Evolutionary conservation across 164 flowering plant genomes (phyloP), one percentile per base, ranked within the genome.

Genomic region (Litsea cubeba): DNA sequence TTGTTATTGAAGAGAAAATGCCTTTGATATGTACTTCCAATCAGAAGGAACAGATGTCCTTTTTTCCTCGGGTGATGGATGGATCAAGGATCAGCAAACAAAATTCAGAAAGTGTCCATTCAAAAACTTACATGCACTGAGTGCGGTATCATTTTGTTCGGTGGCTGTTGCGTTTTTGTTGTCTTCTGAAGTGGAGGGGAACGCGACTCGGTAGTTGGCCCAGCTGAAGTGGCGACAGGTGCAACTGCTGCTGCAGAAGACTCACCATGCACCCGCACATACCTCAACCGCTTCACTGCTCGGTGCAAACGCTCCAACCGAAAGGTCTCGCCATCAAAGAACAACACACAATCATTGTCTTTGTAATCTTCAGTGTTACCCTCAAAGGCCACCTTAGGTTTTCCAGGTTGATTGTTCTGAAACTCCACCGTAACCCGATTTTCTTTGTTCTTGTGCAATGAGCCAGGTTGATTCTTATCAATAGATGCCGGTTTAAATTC

Each of bases 401-500:
- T 94, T 12, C 98, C 98, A 30, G 83, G 83, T 76, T 90, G 94
- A 70, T 89, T 92, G 79, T 91, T 90, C 14, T 85, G 87, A 62
- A 94, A 94, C 64, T 91, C 97, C 12, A 94, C 95, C 1, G 89
- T 83, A 50, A 94, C 91, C 81, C 88, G 85, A 69, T 89, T 91
- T 12, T 92, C 97, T 79, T 92, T 94, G 69, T 77, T 87, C 88
- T 91, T 92, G 74, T 85, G 90, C 62, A 94, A 77, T 1, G 81
- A 75, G n/a, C 97, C 98, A 2, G 89, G 80, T 80, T 89, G 92
- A 32, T 77, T 88, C 83, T 90, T 91, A 78, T 91, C 98, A 46
- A 94, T 88, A 5, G 98, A 93, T 3, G 98, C 98, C 5, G 98
- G 98, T 72, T 90, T 90, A 72, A 88, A 91, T 74, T 90, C 95